Evolutionary conservation across 2,329 filamentous ascomycete genomes (phyloP), one percentile per base, ranked within the genome.

Genomic region (Fusarium nematophilum): DNA sequence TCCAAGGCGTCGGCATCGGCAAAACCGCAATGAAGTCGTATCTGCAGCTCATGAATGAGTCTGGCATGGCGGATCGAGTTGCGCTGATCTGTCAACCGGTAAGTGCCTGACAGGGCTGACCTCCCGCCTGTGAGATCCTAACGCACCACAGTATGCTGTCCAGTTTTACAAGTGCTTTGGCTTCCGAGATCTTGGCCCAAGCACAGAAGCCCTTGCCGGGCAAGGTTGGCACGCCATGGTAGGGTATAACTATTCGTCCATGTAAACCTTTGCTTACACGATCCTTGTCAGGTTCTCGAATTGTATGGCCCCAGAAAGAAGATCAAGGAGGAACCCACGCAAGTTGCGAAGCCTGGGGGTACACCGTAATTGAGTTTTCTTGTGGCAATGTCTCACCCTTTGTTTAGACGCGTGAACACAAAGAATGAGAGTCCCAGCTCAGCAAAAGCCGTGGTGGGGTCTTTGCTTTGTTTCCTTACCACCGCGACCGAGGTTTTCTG

Each of bases 211-310:
- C 53, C 93, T 92, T 76, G 90, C 88, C 15, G 92, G 92, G 30
- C 91, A 92, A 26, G 88, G 86, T 14, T 97, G 93, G 92, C 82
- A 86, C 65, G 88, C 95, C 72, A 87, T 97, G 91, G 90, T 93
- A 73, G 73, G 81, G 30, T 25, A 15, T 4, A 26, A 14, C 26
- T 7, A 3, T 8, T 9, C 5, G 3, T 39, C 56, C 29, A n/a
- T 15, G 7, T 8, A 9, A 10, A 26, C 11, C 8, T 17, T 14
- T 21, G 18, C 36, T 64, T 10, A 66, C 33, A 40, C 11, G 25
- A 7, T 18, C 11, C 5, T 1, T 46, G 10, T 5, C 25, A 70
- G 67, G 65, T 69, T 21, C 65, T 70, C 34, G 65, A 70, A 21
- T 50, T 70, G 9, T 23, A 38, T 9, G 66, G 68, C 3, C 68